Evolutionary conservation across 371 early-diverging fungal genomes (phyloP).

Genomic region (Apophysomyces sp.): DNA sequence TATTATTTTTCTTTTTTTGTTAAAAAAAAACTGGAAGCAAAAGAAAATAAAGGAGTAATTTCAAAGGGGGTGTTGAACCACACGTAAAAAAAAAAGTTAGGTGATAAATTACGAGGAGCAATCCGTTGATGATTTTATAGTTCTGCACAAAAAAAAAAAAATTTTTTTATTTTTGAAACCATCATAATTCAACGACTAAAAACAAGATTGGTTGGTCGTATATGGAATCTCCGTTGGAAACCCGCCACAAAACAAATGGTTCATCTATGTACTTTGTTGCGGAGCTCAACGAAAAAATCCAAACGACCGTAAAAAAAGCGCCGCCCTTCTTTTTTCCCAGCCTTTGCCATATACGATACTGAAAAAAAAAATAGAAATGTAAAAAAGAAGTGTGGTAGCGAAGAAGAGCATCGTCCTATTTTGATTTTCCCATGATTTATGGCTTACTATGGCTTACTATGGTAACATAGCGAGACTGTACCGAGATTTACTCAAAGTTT

Average conservation of each 20-base stretch:
- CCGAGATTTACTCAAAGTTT: not conserved
- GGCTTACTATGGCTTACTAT: not conserved
- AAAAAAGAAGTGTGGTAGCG: no score
- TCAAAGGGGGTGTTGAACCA: not conserved
- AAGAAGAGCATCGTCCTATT: no score
- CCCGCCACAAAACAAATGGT: not conserved
- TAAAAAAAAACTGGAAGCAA: no score
- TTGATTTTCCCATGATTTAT: not conserved
- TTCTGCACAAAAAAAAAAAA: not conserved
- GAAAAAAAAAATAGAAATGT: no score
- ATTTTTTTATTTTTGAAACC: constrained; percentile 2
- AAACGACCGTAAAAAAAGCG: not conserved
- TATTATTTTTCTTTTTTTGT: no score
- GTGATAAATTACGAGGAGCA: not conserved
- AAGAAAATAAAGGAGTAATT: no score
- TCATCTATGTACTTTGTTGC: not conserved
- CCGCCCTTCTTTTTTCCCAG: not conserved
- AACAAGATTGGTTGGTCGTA: not conserved
- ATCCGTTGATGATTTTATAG: not conserved
- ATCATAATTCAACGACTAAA: not conserved
- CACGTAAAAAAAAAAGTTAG: not conserved
- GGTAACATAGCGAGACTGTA: not conserved
- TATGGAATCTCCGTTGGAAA: not conserved
- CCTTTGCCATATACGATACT: not conserved
- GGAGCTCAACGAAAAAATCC: not conserved